These are phyloP conservation scores for Luzula sylvatica DNA, from an alignment of 176 grass and related monocot species.

Conservation along the genomic window DNA sequence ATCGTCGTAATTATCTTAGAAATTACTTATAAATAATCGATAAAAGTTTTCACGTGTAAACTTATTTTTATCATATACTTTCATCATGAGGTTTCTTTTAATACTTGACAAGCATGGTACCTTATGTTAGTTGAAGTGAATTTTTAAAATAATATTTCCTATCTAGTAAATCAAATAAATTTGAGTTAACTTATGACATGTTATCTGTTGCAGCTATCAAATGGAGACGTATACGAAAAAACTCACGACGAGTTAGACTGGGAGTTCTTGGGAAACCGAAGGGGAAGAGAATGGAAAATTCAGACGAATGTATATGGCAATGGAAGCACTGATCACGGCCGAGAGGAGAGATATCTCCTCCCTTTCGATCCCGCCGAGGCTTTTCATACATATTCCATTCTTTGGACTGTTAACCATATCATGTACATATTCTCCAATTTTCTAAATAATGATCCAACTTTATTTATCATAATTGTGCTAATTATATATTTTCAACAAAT, in stretches of 20 bases:
- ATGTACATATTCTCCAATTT: conserved; percentile 25
- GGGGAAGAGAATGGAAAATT: conserved; percentile 69
- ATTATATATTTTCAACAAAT: background rate
- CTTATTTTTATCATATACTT: background rate
- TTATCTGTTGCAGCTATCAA: conserved; percentile 45
- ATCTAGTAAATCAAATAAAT: background rate
- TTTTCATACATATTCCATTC: conserved; percentile 57
- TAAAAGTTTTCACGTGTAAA: conserved; percentile 2
- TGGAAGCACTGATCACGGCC: conserved; percentile 66
- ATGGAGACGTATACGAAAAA: conserved; percentile 79
- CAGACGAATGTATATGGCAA: conserved; percentile 94
- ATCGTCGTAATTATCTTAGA: too few relatives aligned
- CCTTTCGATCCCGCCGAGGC: conserved; percentile 63
- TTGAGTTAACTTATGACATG: background rate
- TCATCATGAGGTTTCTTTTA: background rate
- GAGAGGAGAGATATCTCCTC: conserved; percentile 84
- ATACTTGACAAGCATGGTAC: background rate
- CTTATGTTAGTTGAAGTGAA: too few relatives aligned
- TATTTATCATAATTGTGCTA: background rate
- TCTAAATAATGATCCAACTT: background rate
- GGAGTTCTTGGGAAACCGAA: conserved; percentile 76
- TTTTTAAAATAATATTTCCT: too few relatives aligned
- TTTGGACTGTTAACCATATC: conserved; percentile 61
- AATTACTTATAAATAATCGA: background rate
- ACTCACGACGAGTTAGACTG: conserved; percentile 90